Evolutionary conservation across 2,329 filamentous ascomycete species (phyloP).

Genomic region (Aspergillus ochraceoroseus): DNA sequence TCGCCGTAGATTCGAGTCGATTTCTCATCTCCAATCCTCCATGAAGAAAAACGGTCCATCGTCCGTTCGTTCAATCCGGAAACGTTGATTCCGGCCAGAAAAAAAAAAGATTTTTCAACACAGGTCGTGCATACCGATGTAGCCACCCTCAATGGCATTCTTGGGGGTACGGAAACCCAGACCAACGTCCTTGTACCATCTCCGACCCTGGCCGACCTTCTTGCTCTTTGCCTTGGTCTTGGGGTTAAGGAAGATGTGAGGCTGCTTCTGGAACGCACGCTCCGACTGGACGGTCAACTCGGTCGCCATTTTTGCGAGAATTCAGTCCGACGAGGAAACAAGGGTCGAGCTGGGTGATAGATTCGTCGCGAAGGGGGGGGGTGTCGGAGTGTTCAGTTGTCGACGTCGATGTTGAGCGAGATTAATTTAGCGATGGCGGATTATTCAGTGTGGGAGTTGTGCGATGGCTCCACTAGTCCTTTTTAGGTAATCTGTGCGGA

Average conservation of each 20-base stretch:
- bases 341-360: constrained; percentile 34
- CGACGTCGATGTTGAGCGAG: constrained; percentile 41
- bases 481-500: constrained; percentile 25
- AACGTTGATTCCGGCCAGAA: constrained; percentile 19
- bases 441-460: constrained; percentile 39
- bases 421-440: constrained; percentile 36
- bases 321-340: constrained; percentile 45
- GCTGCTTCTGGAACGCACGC: constrained; percentile 99
- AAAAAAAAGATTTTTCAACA: constrained; percentile 22
- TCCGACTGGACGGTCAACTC: constrained; percentile 99
- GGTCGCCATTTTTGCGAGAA: constrained; percentile 78
- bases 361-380: constrained; percentile 31
- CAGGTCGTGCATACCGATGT: constrained; percentile 78
- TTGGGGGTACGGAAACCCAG: constrained; percentile 98
- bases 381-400: constrained; percentile 32
- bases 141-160: constrained; percentile 96
- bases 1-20: constrained; percentile 1
- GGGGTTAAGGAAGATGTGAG: constrained; percentile 98
- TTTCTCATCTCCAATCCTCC: constrained; percentile 19
- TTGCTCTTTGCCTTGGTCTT: constrained; percentile 81
- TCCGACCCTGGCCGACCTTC: constrained; percentile 82
- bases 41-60: constrained; percentile 7
- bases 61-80: constrained; percentile 16
- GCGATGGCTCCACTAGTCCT: constrained; percentile 30
- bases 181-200: constrained; percentile 99